Base-by-base conservation (phyloP, 75 land plant genomes). In the Sequoiadendron giganteum region DNA sequence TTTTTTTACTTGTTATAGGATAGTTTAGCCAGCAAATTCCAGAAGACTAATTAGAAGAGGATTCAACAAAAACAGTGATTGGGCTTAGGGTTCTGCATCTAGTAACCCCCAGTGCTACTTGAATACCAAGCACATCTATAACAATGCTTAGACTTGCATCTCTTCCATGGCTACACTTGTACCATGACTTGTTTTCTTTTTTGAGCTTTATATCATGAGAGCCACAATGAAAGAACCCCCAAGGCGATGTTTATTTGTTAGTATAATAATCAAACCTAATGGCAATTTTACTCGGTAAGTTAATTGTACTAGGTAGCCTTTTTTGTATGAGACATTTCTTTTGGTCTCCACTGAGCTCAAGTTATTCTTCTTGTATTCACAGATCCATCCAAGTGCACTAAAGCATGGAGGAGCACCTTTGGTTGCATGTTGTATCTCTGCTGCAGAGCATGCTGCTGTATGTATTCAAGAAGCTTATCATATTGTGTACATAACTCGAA, bases 301-400 rank as follows among this genome's bases (percentile, higher is more conserved):
- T 52, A 52, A 52, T 52, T 52, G 55, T 52, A 52, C 39, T 39
- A 43, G 47, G 25, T 80, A 15, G 10, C 18, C 10, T 80, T 80
- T 43, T 25, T 80, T 25, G n/a, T 21, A 80, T 21, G 36, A 86
- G 11, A 38, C 32, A 40, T 18, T 87, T 42, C 5, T n/a, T 73
- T 32, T 75, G 34, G 38, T 87, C 30, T 87, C 47, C 78, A 3
- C 56, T 65, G 47, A 30, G 49, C 40, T 40, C 39, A 55, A 49
- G 34, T 14, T 85, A 21, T 21, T 68, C n/a, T 75, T 40, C 56
- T 54, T 54, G 40, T 85, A n/a, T 54, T 87, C 90, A 78, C 91
- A 98, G 99, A 94, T 98, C 88, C 99, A 98, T 92, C 99, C 99
- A 48, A 90, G 95, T 92, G 94, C 99, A 77, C 88, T 95, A 11